phyloP scores from a whole-genome alignment of 345 rosid species.

The Aegle marmelos region DNA sequence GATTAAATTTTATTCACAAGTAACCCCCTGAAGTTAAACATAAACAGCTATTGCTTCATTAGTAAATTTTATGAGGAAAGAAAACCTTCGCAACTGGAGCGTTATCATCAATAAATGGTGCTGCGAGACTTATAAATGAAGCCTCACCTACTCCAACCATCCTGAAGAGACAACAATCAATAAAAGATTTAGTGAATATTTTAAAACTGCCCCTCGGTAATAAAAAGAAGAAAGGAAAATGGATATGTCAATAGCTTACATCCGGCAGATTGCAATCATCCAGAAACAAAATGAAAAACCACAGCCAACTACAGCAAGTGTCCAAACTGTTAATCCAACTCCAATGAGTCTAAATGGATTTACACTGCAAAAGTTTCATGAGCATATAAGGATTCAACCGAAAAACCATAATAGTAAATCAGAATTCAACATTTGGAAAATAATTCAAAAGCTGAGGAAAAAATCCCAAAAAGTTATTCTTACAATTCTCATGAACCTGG shows the following conservation, averaged over 20 bases:
- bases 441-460: background rate
- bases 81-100: constrained; percentile 81
- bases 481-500: background rate
- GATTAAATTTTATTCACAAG: background rate
- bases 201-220: background rate
- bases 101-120: constrained; percentile 94
- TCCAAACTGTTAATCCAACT: constrained; percentile 88
- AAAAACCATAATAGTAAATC: background rate
- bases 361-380: constrained; percentile 46
- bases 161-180: constrained; percentile 44
- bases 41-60: background rate
- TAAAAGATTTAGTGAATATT: background rate
- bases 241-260: constrained; percentile 45
- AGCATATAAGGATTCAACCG: constrained; percentile 14
- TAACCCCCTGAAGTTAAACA: background rate
- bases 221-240: constrained; percentile 5
- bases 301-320: constrained; percentile 72
- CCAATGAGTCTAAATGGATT: constrained; percentile 97
- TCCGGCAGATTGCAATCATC: constrained; percentile 81
- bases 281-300: constrained; percentile 83
- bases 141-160: constrained; percentile 98
- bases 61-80: background rate
- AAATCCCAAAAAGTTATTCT: background rate
- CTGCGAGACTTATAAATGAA: constrained; percentile 95
- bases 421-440: background rate